phyloP scores from a whole-genome alignment of 371 early-diverging fungal species.

The Mucor velutinosus region DNA sequence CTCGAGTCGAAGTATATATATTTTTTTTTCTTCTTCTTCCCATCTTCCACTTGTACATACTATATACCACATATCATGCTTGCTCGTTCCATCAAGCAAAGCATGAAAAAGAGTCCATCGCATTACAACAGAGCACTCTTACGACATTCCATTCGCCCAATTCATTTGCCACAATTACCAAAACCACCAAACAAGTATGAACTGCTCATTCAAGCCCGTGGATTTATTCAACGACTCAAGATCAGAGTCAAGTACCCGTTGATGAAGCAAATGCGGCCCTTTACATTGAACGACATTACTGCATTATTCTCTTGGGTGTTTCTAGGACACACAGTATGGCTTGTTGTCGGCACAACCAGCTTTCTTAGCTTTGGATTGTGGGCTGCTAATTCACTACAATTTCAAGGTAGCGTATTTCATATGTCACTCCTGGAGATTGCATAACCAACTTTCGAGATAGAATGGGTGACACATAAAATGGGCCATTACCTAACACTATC shows the following conservation, averaged over 20 bases:
- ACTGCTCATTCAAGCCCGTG: conserved; percentile 48
- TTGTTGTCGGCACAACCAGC: conserved; percentile 90
- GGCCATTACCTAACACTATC: conserved; percentile 76
- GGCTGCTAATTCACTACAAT: conserved; percentile 83
- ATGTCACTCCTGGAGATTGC: neutral
- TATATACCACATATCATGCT: neutral
- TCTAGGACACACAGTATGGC: conserved; percentile 82
- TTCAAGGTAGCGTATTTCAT: conserved; percentile 68
- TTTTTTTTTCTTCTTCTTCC: neutral
- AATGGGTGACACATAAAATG: conserved; percentile 77
- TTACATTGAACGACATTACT: conserved; percentile 87
- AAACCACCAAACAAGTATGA: conserved; percentile 36
- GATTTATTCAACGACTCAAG: conserved; percentile 55
- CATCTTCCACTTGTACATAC: too few species aligned
- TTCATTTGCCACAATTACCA: neutral
- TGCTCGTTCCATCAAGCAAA: neutral
- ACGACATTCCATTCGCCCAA: neutral
- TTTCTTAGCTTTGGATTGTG: conserved; percentile 83
- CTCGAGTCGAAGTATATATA: neutral
- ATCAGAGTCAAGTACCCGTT: conserved; percentile 60
- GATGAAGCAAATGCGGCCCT: conserved; percentile 75
- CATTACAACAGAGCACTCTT: neutral
- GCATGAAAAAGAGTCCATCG: neutral
- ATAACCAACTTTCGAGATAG: conserved; percentile 33
- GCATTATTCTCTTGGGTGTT: conserved; percentile 92